Base-by-base conservation (phyloP, 148 eudicot species). In the Heliosperma pusillum region DNA sequence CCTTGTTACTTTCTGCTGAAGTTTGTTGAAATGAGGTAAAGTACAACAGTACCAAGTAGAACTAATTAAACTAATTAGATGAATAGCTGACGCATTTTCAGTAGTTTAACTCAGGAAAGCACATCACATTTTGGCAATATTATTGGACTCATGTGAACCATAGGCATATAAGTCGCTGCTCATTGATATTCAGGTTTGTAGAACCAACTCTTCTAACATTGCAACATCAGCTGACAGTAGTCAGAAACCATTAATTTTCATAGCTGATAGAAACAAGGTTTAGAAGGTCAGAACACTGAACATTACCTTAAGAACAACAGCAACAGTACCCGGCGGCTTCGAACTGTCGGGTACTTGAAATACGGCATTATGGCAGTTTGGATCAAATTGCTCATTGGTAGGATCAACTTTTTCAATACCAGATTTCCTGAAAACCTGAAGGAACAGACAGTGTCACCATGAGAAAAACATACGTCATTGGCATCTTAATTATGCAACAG, bases 341-440 rank as follows among this genome's bases (percentile, higher is more conserved):
- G 96, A 83, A 74, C 84, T 80, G 76, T 92, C 93, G 65, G 98
- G 92, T 55, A 92, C 97, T 90, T 95, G 97, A 83, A 95, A 95
- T 19, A 85, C 90, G 52, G 98, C 98, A 83, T 90, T 90, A 68
- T 95, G 97, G 74, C 85, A 85, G 83, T 90, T 87, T 22, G 98
- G 98, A 79, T 95, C 97, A 72, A 95, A 95, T 66, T 89, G 91
- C 81, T 95, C 98, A 71, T 89, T 74, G 55, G 86, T 82, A 22
- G 98, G 91, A 69, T 92, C 91, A 79, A 85, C 85, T 65, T 89
- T 95, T 76, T 92, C 93, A 67, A 95, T 87, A 65, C 93, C 93
- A 82, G 76, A 85, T 78, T 87, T 95, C 76, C 81, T 89, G 53
- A 95, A 89, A 52, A 92, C 98, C 98, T 95, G 87, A 55, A 73